phyloP scores from a whole-genome alignment of 2,329 filamentous ascomycete genomes.

The Volutella citrinella region DNA sequence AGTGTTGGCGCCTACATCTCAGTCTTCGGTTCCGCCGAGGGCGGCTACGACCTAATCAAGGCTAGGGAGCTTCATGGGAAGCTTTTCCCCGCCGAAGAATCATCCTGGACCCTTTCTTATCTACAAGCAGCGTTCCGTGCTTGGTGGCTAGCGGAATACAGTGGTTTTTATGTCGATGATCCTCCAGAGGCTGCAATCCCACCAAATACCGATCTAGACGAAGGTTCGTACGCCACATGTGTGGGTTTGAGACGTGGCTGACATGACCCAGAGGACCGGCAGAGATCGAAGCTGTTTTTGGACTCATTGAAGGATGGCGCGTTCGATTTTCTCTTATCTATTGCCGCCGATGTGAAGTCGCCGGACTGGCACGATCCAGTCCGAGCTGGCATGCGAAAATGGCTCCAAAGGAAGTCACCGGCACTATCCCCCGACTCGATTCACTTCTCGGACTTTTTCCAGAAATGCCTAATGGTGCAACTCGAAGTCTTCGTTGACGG shows the following conservation, averaged over 20 bases:
- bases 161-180: conserved; percentile 80
- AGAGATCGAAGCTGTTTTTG: conserved; percentile 70
- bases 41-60: conserved; percentile 62
- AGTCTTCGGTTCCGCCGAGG: conserved; percentile 75
- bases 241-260: conserved; percentile 9
- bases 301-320: conserved; percentile 82
- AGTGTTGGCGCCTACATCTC: conserved; percentile 74
- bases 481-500: conserved; percentile 86
- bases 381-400: conserved; percentile 75
- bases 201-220: conserved; percentile 61
- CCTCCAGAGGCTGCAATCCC: conserved; percentile 55
- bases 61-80: conserved; percentile 68
- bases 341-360: conserved; percentile 77
- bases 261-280: conserved; percentile 57
- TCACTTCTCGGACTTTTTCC: conserved; percentile 70
- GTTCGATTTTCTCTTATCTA: conserved; percentile 84
- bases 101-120: conserved; percentile 69
- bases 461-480: conserved; percentile 70
- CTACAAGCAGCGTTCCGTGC: conserved; percentile 76
- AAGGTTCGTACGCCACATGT: conserved; percentile 36
- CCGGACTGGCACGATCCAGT: conserved; percentile 87
- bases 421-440: conserved; percentile 65
- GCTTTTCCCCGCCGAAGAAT: conserved; percentile 65
- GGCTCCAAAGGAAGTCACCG: conserved; percentile 77
- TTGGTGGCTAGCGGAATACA: conserved; percentile 93